phyloP scores from a whole-genome alignment of 306 rosid species.

The Cicer cuneatum region DNA sequence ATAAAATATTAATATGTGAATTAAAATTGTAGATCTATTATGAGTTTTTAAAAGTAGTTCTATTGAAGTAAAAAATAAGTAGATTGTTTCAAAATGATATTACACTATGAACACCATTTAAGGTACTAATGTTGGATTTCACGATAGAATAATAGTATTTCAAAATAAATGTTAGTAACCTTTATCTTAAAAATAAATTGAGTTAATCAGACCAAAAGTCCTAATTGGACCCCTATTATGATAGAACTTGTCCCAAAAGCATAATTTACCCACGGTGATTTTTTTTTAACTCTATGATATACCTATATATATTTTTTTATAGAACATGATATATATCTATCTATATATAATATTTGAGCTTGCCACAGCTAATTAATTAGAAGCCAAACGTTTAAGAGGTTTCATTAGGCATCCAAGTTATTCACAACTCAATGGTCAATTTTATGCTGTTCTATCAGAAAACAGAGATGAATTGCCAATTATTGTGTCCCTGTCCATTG shows the following conservation, averaged over 20 bases:
- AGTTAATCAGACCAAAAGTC: neutral
- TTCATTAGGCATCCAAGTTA: conserved; percentile 30
- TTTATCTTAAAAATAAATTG: too few species aligned
- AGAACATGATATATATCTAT: neutral
- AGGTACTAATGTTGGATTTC: too few species aligned
- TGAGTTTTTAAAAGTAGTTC: too few species aligned
- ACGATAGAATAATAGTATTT: too few species aligned
- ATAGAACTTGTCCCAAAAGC: conserved; percentile 26
- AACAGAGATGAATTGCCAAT: conserved; percentile 1
- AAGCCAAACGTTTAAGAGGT: neutral
- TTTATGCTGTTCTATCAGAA: neutral
- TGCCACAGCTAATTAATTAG: conserved; percentile 46
- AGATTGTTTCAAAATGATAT: too few species aligned
- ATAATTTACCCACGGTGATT: neutral
- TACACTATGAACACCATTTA: too few species aligned
- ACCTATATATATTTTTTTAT: neutral
- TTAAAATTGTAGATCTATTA: too few species aligned
- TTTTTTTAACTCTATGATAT: neutral
- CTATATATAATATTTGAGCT: neutral
- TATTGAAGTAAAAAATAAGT: too few species aligned
- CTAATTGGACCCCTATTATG: conserved; percentile 5
- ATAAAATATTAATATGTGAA: too few species aligned
- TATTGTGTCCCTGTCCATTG: conserved; percentile 19
- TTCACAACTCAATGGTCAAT: conserved; percentile 3
- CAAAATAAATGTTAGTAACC: too few species aligned